These are phyloP conservation scores for Asterophora parasitica DNA, from an alignment of 768 basidiomycete genomes.

Conservation along the genomic window DNA sequence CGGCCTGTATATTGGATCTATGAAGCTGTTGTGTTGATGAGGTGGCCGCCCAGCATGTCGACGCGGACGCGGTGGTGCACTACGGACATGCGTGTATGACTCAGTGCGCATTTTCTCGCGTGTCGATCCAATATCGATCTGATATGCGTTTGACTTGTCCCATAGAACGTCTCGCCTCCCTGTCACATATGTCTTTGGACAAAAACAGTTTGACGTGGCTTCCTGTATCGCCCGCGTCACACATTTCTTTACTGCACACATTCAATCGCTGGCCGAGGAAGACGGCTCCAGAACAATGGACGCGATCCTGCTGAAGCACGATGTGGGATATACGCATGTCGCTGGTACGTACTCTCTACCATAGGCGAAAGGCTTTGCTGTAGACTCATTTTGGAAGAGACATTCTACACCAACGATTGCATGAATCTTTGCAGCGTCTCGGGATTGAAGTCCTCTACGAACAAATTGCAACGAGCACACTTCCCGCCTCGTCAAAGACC, in stretches of 20 bases:
- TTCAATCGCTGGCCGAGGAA: not conserved
- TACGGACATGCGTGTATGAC: slow-evolving; percentile 97
- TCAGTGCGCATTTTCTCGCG: slow-evolving; percentile 48
- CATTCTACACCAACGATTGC: slow-evolving; percentile 25
- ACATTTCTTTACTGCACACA: slow-evolving; percentile 23
- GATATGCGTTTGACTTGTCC: not conserved
- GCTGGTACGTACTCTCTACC: slow-evolving; percentile 41
- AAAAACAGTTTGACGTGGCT: slow-evolving; percentile 55
- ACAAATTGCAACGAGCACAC: slow-evolving; percentile 23
- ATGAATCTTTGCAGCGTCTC: slow-evolving; percentile 19
- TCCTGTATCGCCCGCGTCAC: slow-evolving; percentile 43
- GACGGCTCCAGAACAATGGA: slow-evolving; percentile 13
- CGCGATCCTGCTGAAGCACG: slow-evolving; percentile 59
- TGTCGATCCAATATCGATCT: not conserved
- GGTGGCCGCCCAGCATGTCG: slow-evolving; percentile 89
- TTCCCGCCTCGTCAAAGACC: slow-evolving; percentile 5
- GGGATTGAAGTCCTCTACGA: slow-evolving; percentile 32
- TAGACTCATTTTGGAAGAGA: slow-evolving; percentile 24
- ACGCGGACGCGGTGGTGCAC: slow-evolving; percentile 88
- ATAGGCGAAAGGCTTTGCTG: slow-evolving; percentile 1
- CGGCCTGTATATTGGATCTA: not conserved
- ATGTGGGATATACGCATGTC: slow-evolving; percentile 71
- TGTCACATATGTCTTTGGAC: slow-evolving; percentile 88
- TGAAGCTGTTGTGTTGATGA: slow-evolving; percentile 94
- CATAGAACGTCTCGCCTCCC: slow-evolving; percentile 80